Percentiles rank a stretch among this genome's conserved stretches.
Evolutionary conservation across 208 protist genomes (phyloP).

Genomic region (Leptomonas pyrrhocoris): DNA sequence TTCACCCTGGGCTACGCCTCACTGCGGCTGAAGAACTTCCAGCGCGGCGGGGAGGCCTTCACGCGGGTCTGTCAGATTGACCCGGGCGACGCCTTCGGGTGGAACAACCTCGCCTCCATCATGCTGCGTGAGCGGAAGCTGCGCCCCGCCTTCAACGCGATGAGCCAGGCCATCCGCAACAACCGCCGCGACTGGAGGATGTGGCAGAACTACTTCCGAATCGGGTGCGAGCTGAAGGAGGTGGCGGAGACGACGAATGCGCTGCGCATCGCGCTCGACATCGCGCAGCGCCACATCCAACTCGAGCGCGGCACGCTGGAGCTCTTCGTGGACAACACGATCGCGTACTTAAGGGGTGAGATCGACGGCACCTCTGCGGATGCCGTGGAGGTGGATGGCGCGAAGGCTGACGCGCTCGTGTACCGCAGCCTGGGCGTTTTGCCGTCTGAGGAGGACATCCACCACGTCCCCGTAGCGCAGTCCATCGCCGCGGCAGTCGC

Average conservation of each 20-base stretch:
- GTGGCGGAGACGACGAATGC: slow-evolving; percentile 86
- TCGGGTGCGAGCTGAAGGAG: slow-evolving; percentile 85
- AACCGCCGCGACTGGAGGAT: slow-evolving; percentile 90
- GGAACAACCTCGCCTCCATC: slow-evolving; percentile 92
- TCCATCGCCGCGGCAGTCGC: slow-evolving; percentile 6
- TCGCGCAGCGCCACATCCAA: slow-evolving; percentile 71
- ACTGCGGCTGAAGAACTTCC: slow-evolving; percentile 70
- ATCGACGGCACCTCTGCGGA: slow-evolving; percentile 62
- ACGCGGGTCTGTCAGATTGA: slow-evolving; percentile 91
- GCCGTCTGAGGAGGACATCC: slow-evolving; percentile 35
- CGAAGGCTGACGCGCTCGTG: slow-evolving; percentile 25
- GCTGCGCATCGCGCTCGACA: slow-evolving; percentile 74
- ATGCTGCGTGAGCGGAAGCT: slow-evolving; percentile 79
- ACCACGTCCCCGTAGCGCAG: slow-evolving; percentile 36
- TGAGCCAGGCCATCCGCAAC: slow-evolving; percentile 88
- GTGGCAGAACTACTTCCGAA: slow-evolving; percentile 93
- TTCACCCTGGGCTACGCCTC: slow-evolving; percentile 89
- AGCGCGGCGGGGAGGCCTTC: slow-evolving; percentile 84
- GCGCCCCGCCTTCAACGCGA: slow-evolving; percentile 88
- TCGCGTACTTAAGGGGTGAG: slow-evolving; percentile 79
- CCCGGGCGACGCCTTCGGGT: slow-evolving; percentile 86
- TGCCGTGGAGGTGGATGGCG: slow-evolving; percentile 14
- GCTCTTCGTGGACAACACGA: slow-evolving; percentile 76
- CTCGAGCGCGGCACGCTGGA: slow-evolving; percentile 70
- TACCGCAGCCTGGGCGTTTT: slow-evolving; percentile 37